Percentiles rank a stretch among this genome's conserved stretches.
phyloP scores from a whole-genome alignment of 1,139 yeast genomes.

The Groenewaldozyma auringiensis region DNA sequence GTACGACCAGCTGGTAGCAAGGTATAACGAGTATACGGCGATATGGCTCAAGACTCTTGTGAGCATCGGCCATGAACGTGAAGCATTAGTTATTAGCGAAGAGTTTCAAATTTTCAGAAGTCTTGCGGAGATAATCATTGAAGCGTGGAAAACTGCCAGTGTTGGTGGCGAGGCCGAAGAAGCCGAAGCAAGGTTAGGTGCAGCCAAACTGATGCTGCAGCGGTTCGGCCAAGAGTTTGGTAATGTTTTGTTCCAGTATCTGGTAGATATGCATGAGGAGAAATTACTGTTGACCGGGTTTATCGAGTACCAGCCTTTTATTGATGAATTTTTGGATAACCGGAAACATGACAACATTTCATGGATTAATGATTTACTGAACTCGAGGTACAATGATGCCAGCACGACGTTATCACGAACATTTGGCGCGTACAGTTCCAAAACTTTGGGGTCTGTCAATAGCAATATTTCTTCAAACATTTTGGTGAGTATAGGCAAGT shows the following conservation, averaged over 20 bases:
- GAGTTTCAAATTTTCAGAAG: slow-evolving; percentile 58
- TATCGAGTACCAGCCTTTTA: slow-evolving; percentile 43
- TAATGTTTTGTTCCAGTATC: slow-evolving; percentile 51
- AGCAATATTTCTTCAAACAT: slow-evolving; percentile 30
- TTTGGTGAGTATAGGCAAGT: slow-evolving; percentile 64
- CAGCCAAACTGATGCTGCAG: slow-evolving; percentile 47
- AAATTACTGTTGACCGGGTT: slow-evolving; percentile 51
- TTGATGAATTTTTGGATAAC: slow-evolving; percentile 47
- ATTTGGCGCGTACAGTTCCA: background rate
- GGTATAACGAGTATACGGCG: slow-evolving; percentile 27
- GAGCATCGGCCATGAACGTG: slow-evolving; percentile 39
- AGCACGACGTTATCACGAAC: slow-evolving; percentile 35
- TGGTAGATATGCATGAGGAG: slow-evolving; percentile 47
- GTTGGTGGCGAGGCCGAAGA: slow-evolving; percentile 20
- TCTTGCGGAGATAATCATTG: slow-evolving; percentile 55
- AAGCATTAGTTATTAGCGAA: slow-evolving; percentile 62
- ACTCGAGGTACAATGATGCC: slow-evolving; percentile 45
- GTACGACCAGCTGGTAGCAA: slow-evolving; percentile 9
- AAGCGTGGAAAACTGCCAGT: slow-evolving; percentile 34
- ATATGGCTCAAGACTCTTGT: slow-evolving; percentile 53
- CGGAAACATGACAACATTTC: slow-evolving; percentile 49
- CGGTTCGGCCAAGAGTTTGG: slow-evolving; percentile 68
- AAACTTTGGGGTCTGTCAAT: background rate
- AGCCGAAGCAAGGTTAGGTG: slow-evolving; percentile 23
- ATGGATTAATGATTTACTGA: slow-evolving; percentile 65